Evolutionary conservation across 2,329 filamentous ascomycete species (phyloP), one percentile per base, ranked within the genome.

Genomic region (Leptographium procerum): DNA sequence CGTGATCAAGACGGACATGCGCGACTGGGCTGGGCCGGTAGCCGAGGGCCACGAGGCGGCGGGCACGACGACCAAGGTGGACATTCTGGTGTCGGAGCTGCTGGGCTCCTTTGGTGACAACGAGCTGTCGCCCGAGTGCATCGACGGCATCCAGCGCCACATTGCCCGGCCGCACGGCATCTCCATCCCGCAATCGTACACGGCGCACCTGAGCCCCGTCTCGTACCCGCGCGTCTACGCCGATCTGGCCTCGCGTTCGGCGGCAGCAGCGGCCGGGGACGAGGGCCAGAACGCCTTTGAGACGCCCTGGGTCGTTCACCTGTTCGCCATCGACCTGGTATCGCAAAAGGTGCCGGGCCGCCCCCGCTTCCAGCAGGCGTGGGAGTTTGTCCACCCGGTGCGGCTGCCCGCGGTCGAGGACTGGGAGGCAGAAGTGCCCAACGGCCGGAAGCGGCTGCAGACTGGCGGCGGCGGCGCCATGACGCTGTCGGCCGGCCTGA

Each of bases 81-180:
- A 99, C 70, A 96, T 99, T 57, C 76, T 99, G 4, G 85, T 99
- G 31, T 96, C 91, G 2, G 94, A 99, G 71, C 82, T 99, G 0
- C 82, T 99, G 0, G 94, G 91, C 43, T 96, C 91, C 2, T 99
- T 97, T 68, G 94, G 86, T 28, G 94, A 99, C 72, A 99, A 99
- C 68, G 94, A 99, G 72, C 82, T 99, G 11, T 96, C 90, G 0
- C 70, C 94, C 0, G 94, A 99, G 73, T 99, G 94, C 67, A 79
- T 99, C 13, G 94, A 99, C 69, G 94, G 94, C 51, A 91, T 97
- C 55, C 92, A 96, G 69, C 87, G 92, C 66, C 88, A 97, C 50
- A 75, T 99, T n/a, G 76, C 82, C 13, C 76, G 87, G 0, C 78
- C 80, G 1, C 83, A 92, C 66, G 95, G 94, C 40, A 92, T 99